phyloP scores from a whole-genome alignment of 129 eudicot species.

The Chrysanthemum seticuspe region DNA sequence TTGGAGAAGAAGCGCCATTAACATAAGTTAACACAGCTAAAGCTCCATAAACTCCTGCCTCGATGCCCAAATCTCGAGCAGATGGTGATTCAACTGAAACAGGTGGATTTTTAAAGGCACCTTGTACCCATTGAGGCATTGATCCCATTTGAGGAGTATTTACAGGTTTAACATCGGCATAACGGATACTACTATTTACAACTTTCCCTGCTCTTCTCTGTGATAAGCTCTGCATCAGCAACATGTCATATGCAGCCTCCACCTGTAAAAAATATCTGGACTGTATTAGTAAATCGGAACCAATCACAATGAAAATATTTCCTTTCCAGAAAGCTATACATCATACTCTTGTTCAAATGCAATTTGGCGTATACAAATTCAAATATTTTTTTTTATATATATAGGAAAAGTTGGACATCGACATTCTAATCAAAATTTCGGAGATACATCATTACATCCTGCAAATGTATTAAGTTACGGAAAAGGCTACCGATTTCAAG shows the following conservation, averaged over 20 bases:
- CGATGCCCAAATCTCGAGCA: constrained; percentile 73
- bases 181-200: constrained; percentile 71
- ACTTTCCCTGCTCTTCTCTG: constrained; percentile 96
- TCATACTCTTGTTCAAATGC: too few species aligned
- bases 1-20: constrained; percentile 72
- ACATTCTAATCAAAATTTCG: too few species aligned
- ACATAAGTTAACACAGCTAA: constrained; percentile 81
- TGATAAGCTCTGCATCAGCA: constrained; percentile 92
- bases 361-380: too few species aligned
- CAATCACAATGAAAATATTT: background rate
- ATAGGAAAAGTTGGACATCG: too few species aligned
- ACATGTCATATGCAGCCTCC: constrained; percentile 97
- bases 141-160: constrained; percentile 57
- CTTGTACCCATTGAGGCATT: constrained; percentile 89
- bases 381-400: too few species aligned
- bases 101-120: constrained; percentile 50
- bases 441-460: too few species aligned
- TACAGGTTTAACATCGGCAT: constrained; percentile 91
- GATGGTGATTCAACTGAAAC: constrained; percentile 75
- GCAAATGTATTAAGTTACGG: too few species aligned
- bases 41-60: constrained; percentile 96
- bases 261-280: constrained; percentile 47
- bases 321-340: too few species aligned
- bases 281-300: background rate
- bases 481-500: too few species aligned